phyloP scores from a whole-genome alignment of 2,329 filamentous ascomycete species.

The Epichloe typhina region DNA sequence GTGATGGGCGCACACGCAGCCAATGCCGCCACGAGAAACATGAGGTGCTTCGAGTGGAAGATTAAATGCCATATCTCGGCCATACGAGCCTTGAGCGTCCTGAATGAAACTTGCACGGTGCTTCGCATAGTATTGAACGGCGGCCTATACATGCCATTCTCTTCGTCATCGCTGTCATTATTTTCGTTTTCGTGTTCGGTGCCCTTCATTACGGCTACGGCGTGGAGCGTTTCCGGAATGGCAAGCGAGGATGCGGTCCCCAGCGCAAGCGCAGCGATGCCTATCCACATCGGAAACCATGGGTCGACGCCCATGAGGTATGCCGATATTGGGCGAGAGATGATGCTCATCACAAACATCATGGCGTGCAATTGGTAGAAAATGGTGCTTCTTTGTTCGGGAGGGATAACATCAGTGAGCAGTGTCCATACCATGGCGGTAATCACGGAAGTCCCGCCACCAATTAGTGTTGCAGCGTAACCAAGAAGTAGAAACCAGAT shows the following conservation, averaged over 20 bases:
- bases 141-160: neutral
- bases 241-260: neutral
- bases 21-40: neutral
- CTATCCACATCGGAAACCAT: neutral
- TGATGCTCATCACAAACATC: neutral
- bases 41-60: neutral
- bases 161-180: neutral
- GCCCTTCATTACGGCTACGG: neutral
- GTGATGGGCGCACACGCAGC: neutral
- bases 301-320: neutral
- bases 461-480: neutral
- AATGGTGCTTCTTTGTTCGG: neutral
- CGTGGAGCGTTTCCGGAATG: neutral
- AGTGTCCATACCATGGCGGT: neutral
- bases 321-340: neutral
- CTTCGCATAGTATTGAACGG: neutral
- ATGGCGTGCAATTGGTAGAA: neutral
- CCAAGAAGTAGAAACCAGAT: neutral
- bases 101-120: neutral
- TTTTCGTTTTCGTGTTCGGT: neutral
- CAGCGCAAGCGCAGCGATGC: neutral
- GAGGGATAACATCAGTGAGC: neutral
- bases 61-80: neutral
- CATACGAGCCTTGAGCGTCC: neutral
- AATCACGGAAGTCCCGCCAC: neutral